A percentile compares a stretch with the other conserved stretches of the same genome.
These are phyloP conservation scores for Cystobasidium slooffiae DNA, from an alignment of 1,284 basidiomycete species.

Conservation along the genomic window DNA sequence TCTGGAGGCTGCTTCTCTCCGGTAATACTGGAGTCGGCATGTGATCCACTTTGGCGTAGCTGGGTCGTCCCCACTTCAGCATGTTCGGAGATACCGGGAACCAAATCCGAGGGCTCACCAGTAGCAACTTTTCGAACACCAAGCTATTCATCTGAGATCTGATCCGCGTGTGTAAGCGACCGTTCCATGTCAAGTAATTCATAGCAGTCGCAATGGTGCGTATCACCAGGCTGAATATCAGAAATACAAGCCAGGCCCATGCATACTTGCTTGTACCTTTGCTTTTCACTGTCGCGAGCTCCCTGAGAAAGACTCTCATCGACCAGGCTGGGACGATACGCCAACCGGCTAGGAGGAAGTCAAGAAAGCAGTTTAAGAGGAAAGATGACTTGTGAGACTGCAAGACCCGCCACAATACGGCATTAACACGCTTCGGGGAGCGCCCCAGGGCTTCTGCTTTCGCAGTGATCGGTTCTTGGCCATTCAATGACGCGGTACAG, in stretches of 20 bases:
- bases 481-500: neutral
- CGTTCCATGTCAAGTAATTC: neutral
- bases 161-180: neutral
- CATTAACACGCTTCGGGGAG: neutral
- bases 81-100: too few relatives aligned
- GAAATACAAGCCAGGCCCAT: neutral
- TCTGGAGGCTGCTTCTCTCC: too few relatives aligned
- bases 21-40: too few relatives aligned
- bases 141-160: constrained; percentile 63
- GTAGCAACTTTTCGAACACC: constrained; percentile 19
- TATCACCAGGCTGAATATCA: neutral
- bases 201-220: neutral
- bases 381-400: neutral
- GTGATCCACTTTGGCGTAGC: too few relatives aligned
- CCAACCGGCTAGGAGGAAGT: neutral
- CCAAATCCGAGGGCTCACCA: too few relatives aligned
- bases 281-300: neutral
- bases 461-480: neutral
- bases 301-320: neutral
- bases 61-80: too few relatives aligned
- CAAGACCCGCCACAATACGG: neutral
- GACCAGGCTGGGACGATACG: neutral
- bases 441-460: neutral
- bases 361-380: neutral
- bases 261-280: neutral